Conservation (phyloP, 2,329 filamentous ascomycete genomes). For the Ophiobolus disseminans region DNA sequence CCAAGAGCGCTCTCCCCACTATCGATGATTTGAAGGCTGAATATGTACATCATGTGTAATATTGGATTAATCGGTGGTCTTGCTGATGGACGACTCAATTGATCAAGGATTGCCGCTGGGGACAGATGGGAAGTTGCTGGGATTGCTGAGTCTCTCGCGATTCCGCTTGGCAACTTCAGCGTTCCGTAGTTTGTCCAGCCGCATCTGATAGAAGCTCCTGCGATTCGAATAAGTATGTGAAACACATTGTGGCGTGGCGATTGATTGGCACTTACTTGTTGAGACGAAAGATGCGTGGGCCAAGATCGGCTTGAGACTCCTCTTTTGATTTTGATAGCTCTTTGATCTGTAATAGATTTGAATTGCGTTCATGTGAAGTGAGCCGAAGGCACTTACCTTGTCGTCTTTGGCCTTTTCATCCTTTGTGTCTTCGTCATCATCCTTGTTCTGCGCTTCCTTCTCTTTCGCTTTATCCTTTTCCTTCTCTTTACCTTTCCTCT, state of each 20-base stretch:
- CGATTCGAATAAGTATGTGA: not conserved
- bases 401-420: slow-evolving; percentile 69
- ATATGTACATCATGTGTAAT: slow-evolving; percentile 1
- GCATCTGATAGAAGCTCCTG: slow-evolving; percentile 85
- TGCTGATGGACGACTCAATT: slow-evolving; percentile 1
- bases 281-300: slow-evolving; percentile 81
- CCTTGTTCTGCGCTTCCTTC: slow-evolving; percentile 61
- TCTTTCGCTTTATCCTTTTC: slow-evolving; percentile 70
- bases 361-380: slow-evolving; percentile 1
- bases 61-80: no score
- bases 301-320: slow-evolving; percentile 62
- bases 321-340: slow-evolving; percentile 57
- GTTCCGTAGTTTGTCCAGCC: slow-evolving; percentile 78
- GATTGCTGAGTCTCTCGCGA: slow-evolving; percentile 78
- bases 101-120: slow-evolving; percentile 64
- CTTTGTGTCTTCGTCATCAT: slow-evolving; percentile 68
- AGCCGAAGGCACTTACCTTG: slow-evolving; percentile 52
- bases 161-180: slow-evolving; percentile 82
- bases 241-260: not conserved
- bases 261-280: slow-evolving; percentile 66
- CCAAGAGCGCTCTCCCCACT: slow-evolving; percentile 25
- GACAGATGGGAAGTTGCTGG: slow-evolving; percentile 83
- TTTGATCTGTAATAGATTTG: slow-evolving; percentile 48
- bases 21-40: not conserved
- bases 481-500: slow-evolving; percentile 54